These are phyloP conservation scores for Gamarada debralockiae DNA, from an alignment of 495 filamentous ascomycete genomes.

Conservation along the genomic window DNA sequence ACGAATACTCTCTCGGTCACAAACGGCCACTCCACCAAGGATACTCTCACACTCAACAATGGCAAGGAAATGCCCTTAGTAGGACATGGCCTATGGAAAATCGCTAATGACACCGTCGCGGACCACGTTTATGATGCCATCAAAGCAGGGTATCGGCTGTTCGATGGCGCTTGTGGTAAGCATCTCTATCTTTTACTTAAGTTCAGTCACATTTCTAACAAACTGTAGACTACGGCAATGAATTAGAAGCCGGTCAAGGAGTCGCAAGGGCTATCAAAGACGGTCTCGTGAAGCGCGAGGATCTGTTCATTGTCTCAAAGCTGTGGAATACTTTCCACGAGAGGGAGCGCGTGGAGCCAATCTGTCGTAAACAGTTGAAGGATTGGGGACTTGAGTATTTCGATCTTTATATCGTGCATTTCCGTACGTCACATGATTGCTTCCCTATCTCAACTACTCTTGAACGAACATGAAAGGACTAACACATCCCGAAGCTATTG, in stretches of 20 bases:
- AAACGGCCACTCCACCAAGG: too few relatives aligned
- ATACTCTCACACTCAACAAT: slow-evolving; percentile 54
- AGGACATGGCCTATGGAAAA: slow-evolving; percentile 80
- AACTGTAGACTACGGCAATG: slow-evolving; percentile 71
- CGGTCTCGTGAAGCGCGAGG: slow-evolving; percentile 74
- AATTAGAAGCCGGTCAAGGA: slow-evolving; percentile 74
- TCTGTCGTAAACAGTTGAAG: slow-evolving; percentile 62
- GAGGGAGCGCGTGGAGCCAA: slow-evolving; percentile 62
- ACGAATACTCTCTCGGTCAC: too few relatives aligned
- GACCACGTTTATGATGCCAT: slow-evolving; percentile 84
- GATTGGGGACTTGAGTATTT: slow-evolving; percentile 84
- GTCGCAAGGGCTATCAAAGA: slow-evolving; percentile 78
- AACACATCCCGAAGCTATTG: slow-evolving; percentile 14
- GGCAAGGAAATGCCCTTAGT: slow-evolving; percentile 83
- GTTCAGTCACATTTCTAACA: background rate
- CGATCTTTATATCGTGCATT: slow-evolving; percentile 78
- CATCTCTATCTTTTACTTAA: background rate
- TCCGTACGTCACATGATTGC: slow-evolving; percentile 74
- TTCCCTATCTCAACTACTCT: slow-evolving; percentile 17
- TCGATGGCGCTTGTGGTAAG: slow-evolving; percentile 66
- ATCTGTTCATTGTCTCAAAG: slow-evolving; percentile 88
- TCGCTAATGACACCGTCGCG: slow-evolving; percentile 67
- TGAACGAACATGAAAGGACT: background rate
- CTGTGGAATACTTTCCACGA: slow-evolving; percentile 89
- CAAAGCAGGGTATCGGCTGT: slow-evolving; percentile 79